These are phyloP conservation scores for Sordaria brevicollis DNA, from an alignment of 495 filamentous ascomycete species.

Conservation along the genomic window DNA sequence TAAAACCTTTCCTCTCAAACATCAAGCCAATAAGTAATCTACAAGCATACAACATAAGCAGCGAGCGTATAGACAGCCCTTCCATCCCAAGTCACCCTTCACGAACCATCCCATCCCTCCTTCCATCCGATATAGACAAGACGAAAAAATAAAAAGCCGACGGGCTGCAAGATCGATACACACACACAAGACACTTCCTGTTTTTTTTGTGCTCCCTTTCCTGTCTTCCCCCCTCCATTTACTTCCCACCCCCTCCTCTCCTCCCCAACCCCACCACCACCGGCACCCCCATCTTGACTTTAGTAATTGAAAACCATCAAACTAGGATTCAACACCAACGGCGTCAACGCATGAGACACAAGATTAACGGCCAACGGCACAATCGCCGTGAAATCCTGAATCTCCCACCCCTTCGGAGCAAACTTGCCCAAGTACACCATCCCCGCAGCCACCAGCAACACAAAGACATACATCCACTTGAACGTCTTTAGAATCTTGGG, in stretches of 20 bases:
- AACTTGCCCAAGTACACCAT: constrained; percentile 58
- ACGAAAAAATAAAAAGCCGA: neutral
- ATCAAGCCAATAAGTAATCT: neutral
- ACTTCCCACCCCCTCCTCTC: neutral
- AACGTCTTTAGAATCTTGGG: constrained; percentile 60
- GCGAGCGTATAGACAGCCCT: neutral
- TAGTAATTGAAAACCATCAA: constrained; percentile 69
- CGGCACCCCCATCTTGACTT: neutral
- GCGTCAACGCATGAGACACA: constrained; percentile 53
- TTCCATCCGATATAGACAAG: neutral
- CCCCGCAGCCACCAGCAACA: constrained; percentile 42
- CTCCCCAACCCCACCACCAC: no score
- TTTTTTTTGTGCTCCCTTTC: neutral
- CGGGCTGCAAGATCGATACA: neutral
- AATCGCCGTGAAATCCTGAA: constrained; percentile 62
- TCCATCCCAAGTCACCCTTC: neutral
- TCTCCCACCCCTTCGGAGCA: constrained; percentile 51
- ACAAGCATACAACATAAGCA: neutral
- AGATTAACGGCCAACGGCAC: constrained; percentile 58
- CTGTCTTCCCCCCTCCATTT: neutral
- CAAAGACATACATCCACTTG: constrained; percentile 57
- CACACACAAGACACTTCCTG: neutral
- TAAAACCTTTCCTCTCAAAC: neutral
- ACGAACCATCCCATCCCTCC: neutral
- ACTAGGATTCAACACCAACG: constrained; percentile 59